Evolutionary conservation across 192 early-diverging fungal genomes (phyloP), one percentile per base, ranked within the genome.

Genomic region (Oehlia diaphana): DNA sequence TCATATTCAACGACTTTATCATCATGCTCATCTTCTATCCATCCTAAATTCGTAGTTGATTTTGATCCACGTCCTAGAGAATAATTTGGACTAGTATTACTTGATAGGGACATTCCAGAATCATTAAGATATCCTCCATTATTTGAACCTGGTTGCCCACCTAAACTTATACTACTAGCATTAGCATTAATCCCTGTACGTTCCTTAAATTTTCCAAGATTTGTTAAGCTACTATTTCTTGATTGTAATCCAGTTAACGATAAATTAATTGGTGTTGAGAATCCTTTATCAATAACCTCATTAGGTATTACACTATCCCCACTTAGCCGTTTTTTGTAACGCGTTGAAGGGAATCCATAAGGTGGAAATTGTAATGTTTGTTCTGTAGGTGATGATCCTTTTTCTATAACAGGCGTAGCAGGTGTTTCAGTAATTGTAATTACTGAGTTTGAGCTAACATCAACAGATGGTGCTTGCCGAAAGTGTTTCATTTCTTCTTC

Each of bases 181-280:
- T 21, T 66, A 71, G 69, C 19, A 37, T 21, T 44, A 44, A n/a
- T n/a, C 47, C 23, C 21, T 16, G 37, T 21, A 33, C 69, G 69
- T 12, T 44, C 69, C n/a, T 71, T 71, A 42, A 39, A 42, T 44
- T 44, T 71, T 21, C 21, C 42, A 4, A 71, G 33, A 44, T 71
- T 71, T 9, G 73, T 61, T 2, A 33, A 19, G 9, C 58, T 75
- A 42, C 21, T 61, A 28, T 75, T 75, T 35, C 73, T 33, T 16
- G 73, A 75, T 28, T 75, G 73, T 62, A 75, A 75, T 50, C 73
- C 73, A 62, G 49, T 62, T 26, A 75, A 37, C 9, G 73, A 75
- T 35, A 75, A 61, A 3, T 35, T 35, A 62, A 53, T 19, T 62
- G 73, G 73, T 8, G 73, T 75, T 7, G 73, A 75, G 47, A 71